phyloP scores from a whole-genome alignment of 2,329 filamentous ascomycete species.

The Epicoccum sorghinum region DNA sequence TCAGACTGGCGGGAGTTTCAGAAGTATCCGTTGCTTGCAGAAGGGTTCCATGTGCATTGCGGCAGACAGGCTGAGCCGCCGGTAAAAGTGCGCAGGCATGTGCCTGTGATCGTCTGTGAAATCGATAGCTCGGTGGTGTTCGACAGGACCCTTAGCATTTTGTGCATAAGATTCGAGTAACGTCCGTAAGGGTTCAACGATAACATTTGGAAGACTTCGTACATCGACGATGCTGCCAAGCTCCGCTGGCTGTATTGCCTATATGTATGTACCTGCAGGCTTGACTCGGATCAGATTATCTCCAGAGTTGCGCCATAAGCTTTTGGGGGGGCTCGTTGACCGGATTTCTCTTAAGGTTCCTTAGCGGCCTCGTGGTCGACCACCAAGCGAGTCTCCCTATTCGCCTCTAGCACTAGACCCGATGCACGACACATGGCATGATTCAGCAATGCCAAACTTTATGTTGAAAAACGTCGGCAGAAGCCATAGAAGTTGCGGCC shows the following conservation, averaged over 20 bases:
- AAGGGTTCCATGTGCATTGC: conserved; percentile 22
- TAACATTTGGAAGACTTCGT: conserved; percentile 3
- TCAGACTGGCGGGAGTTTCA: conserved; percentile 46
- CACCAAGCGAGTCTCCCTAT: conserved; percentile 21
- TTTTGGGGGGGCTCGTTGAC: conserved; percentile 3
- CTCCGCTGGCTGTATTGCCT: conserved; percentile 20
- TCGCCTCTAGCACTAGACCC: conserved; percentile 15
- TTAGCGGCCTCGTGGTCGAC: conserved; percentile 21
- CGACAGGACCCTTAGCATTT: conserved; percentile 11
- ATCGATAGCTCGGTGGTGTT: neutral
- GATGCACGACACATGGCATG: conserved; percentile 32
- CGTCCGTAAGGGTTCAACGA: conserved; percentile 1
- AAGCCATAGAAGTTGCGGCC: conserved; percentile 14
- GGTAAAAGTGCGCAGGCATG: conserved; percentile 18
- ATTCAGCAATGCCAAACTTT: conserved; percentile 19
- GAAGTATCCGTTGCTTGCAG: conserved; percentile 34
- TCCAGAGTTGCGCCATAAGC: conserved; percentile 4
- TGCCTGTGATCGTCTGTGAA: conserved; percentile 11
- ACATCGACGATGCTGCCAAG: conserved; percentile 1
- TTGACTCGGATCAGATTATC: conserved; percentile 9
- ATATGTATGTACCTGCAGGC: conserved; percentile 2
- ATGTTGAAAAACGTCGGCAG: conserved; percentile 13
- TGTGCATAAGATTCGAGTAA: conserved; percentile 5
- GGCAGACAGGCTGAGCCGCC: conserved; percentile 24
- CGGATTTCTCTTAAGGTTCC: conserved; percentile 21